Evolutionary conservation across 2,329 filamentous ascomycete species (phyloP).

Genomic region (Aspergillus persii): DNA sequence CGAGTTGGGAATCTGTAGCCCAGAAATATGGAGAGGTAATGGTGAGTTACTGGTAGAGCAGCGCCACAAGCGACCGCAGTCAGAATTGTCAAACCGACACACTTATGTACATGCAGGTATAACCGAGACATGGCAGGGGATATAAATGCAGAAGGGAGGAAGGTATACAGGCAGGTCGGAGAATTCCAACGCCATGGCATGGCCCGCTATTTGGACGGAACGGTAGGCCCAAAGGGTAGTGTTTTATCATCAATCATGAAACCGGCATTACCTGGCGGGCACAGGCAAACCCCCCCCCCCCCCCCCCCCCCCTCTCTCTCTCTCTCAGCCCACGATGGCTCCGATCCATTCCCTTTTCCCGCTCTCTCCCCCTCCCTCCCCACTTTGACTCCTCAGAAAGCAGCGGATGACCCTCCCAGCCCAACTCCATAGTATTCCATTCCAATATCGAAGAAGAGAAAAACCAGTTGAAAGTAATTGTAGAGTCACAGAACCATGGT

Average conservation of each 20-base stretch:
- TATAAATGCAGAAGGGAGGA: slow-evolving; percentile 5
- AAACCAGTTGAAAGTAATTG: not conserved
- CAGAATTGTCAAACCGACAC: not conserved
- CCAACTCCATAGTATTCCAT: not conserved
- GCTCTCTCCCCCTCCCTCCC: not conserved
- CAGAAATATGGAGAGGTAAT: not conserved
- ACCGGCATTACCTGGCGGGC: not conserved
- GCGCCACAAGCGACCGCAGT: not conserved
- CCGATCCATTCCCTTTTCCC: not conserved
- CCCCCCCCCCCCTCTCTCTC: too few relatives aligned
- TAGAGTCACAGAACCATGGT: not conserved
- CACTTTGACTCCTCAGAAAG: not conserved
- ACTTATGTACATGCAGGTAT: slow-evolving; percentile 11
- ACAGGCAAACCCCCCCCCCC: not conserved
- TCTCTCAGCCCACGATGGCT: not conserved
- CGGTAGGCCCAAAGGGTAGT: slow-evolving; percentile 2
- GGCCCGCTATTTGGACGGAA: slow-evolving; percentile 6
- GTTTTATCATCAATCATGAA: slow-evolving; percentile 17
- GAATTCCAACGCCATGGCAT: slow-evolving; percentile 20
- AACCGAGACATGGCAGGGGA: not conserved
- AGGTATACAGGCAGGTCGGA: slow-evolving; percentile 14
- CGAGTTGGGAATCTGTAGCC: not conserved
- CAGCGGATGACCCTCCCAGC: not conserved
- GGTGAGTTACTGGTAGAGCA: not conserved
- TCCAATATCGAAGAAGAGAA: not conserved